Conservation (phyloP, 2,329 filamentous ascomycete species). For the Hymenoscyphus salicellus region DNA sequence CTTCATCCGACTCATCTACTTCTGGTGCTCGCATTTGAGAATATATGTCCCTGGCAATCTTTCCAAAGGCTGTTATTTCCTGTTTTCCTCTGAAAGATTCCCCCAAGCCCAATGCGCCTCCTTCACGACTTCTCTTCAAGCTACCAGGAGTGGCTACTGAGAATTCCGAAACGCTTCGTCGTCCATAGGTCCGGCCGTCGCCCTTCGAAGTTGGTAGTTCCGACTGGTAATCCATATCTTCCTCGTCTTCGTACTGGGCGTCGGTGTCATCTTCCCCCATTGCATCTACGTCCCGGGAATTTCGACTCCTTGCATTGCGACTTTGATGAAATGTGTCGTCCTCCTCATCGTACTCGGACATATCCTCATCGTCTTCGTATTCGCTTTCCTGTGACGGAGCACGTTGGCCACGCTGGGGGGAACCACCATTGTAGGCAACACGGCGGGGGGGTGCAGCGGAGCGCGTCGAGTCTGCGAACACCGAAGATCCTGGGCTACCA, state of each 20-base stretch:
- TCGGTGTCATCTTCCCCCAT: slow-evolving; percentile 39
- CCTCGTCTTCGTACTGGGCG: slow-evolving; percentile 41
- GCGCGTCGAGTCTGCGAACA: slow-evolving; percentile 21
- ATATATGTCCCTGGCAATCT: slow-evolving; percentile 70
- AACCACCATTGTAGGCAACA: slow-evolving; percentile 50
- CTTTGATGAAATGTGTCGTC: slow-evolving; percentile 39
- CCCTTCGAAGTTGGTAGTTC: slow-evolving; percentile 33
- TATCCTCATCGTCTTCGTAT: slow-evolving; percentile 40
- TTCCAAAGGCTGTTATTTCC: slow-evolving; percentile 48
- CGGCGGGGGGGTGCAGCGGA: slow-evolving; percentile 37
- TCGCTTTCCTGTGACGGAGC: slow-evolving; percentile 38
- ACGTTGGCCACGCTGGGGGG: slow-evolving; percentile 22
- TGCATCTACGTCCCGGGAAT: slow-evolving; percentile 37
- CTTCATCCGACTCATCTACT: slow-evolving; percentile 65
- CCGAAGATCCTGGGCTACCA: slow-evolving; percentile 25
- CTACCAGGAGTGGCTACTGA: slow-evolving; percentile 16
- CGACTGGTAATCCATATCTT: slow-evolving; percentile 27
- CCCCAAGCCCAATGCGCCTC: slow-evolving; percentile 15
- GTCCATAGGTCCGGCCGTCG: slow-evolving; percentile 29
- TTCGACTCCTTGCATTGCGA: slow-evolving; percentile 36
- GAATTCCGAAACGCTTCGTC: slow-evolving; percentile 50
- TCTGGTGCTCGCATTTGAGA: slow-evolving; percentile 53
- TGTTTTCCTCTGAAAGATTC: slow-evolving; percentile 19
- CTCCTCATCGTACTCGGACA: slow-evolving; percentile 38
- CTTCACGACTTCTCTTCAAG: slow-evolving; percentile 21